Base-by-base conservation (phyloP, 352 stramenopile species). In the Phytophthora sansomeana region DNA sequence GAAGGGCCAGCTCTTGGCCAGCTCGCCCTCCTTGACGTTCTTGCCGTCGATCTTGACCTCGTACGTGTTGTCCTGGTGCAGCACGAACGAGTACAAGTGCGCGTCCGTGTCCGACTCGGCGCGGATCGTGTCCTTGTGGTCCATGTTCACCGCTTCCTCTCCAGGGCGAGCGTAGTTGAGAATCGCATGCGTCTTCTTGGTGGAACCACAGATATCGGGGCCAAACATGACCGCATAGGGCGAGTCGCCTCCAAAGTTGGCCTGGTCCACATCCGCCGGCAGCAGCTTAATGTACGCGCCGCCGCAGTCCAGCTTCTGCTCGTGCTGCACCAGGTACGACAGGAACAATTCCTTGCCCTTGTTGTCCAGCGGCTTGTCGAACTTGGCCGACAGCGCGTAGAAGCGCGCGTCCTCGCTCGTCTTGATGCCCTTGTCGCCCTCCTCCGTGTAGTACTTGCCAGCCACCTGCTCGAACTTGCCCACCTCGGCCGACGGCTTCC, bases 281-380 rank as follows among this genome's bases (percentile, higher is more conserved):
- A 99, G 77, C 47, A 99, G 89, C 83, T 99, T 99, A 75, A 99
- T 98, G 93, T 99, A 99, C 10, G 97, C 97, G 60, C 98, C 98
- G 58, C 98, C 98, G 81, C 98, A 99, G 76, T 99, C 97, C 39
- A 99, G 83, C 59, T 98, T 95, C 81, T 99, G 95, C 83, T 99
- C 98, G 78, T 99, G 97, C 88, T 99, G 98, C 51, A 99, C 96
- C 11, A 97, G 83, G 78, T 99, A 99, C 87, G 98, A 98, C 58
- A 98, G 58, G 68, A 96, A 95, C 44, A 98, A 65, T 55, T 98
- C 84, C 77, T 95, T 96, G 63, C 74, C 89, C 69, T 89, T 83
- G 76, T 98, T 98, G 74, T 92, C 83, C 47, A 98, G 82, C 28
- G 89, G 65, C 72, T 89, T 89, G 57, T 56, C 75, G 26, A 98